Base-by-base conservation (phyloP, 2,329 filamentous ascomycete species). In the Pleurostoma richardsiae region DNA sequence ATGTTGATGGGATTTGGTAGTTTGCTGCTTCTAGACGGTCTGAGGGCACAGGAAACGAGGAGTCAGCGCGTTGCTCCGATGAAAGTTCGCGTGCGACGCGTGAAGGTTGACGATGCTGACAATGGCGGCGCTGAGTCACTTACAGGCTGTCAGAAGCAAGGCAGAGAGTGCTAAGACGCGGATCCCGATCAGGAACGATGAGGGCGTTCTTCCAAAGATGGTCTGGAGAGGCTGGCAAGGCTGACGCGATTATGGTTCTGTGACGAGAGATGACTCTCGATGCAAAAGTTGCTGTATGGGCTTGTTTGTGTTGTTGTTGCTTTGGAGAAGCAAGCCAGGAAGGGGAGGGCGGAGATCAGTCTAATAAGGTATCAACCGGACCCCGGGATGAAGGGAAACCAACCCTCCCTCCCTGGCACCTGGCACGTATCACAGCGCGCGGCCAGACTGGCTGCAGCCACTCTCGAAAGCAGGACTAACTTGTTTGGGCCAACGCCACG, bases 221-320 rank as follows among this genome's bases (percentile, higher is more conserved):
- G 48, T 19, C 54, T 51, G 51, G 60, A 60, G 66, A 65, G 57
- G 59, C 60, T 65, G 68, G 70, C 70, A 68, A 61, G 64, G 73
- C 76, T 79, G 76, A 66, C 69, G 76, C 71, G 76, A 80, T 68
- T 66, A 74, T 75, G 76, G 69, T 71, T 75, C 78, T 77, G 78
- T 77, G 77, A 81, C 77, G 72, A 69, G 68, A 72, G 72, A 70
- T 67, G 64, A 77, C 71, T 77, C 76, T 77, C 68, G 66, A 66
- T 72, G 61, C 61, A 67, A 72, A 70, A 68, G 52, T 64, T 64
- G 61, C 64, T 63, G 61, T 61, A 52, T 59, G 64, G 59, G 58
- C 55, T 61, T 63, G 62, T 68, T 69, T 58, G 66, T 68, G 65
- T 70, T 74, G 66, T 67, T 75, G 69, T 73, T 76, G 70, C 64